Evolutionary conservation across 148 eudicot genomes (phyloP), one percentile per base, ranked within the genome.

Genomic region (Amaranthus hypochondriacus): DNA sequence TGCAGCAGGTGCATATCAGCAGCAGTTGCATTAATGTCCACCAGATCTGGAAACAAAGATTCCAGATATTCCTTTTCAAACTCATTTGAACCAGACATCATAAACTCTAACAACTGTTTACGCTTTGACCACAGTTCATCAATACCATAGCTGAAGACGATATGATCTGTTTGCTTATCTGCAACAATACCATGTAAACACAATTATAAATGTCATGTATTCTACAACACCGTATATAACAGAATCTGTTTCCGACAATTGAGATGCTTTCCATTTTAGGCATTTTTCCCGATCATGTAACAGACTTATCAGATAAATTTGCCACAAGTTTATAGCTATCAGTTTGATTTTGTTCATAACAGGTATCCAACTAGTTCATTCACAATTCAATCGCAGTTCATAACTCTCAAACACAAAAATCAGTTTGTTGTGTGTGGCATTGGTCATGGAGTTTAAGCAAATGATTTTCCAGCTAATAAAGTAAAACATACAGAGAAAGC

Each of bases 81-180:
- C 66, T 79, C 86, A 60, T 77, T 80, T 69, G 83, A 79, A 73
- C 78, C 75, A n/a, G 91, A 84, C 74, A 68, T 70, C 18, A 90
- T 83, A 63, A 84, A 84, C 73, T 78, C 79, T 75, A 86, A 55
- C 62, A 86, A 74, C 76, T 83, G 72, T 57, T 84, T 83, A 39
- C 77, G 84, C 77, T 77, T 81, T n/a, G 67, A 52, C 71, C 79
- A 85, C 66, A 69, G 83, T 48, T 87, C 86, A 11, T 84, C 86
- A 59, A 84, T 81, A 67, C 93, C 87, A 72, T 55, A 71, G 85
- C 87, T 77, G 56, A 86, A 75, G 60, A 74, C 78, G 14, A 81
- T 56, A 12, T 83, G 82, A 73, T 74, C 83, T 57, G 73, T 71
- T 48, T 42, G 76, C 72, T 79, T 62, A 54, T 87, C 98, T 92